Base-by-base conservation (phyloP, 306 rosid species). In the Quercus gilva region DNA sequence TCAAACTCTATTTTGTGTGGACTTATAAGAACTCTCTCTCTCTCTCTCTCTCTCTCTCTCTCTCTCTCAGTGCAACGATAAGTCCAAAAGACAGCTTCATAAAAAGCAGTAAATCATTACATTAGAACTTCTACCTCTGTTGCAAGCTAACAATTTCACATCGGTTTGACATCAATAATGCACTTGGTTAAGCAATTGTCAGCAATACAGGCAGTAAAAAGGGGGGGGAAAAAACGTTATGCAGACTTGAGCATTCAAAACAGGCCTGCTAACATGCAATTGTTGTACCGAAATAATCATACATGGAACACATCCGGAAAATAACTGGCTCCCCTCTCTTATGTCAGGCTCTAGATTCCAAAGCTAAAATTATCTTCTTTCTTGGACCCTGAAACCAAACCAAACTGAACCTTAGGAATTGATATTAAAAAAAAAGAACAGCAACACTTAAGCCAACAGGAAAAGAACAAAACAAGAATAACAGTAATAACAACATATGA, bases 321-420 rank as follows among this genome's bases (percentile, higher is more conserved):
- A 65, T 31, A 55, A 49, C 31, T 26, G 55, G 25, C 70, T 68
- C 81, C 78, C 51, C 20, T 74, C 69, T 76, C 78, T 79, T 23
- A 37, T 31, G 31, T 91, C 87, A 95, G 74, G 76, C 91, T 80
- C 91, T 95, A 53, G 97, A 87, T 86, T 95, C 97, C 89, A 95
- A 79, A 2, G 96, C 98, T 59, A 93, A 80, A 64, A 95, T 88
- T 85, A 95, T 95, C 96, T 95, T 95, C 94, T 95, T 95, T 84
- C 99, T 91, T 76, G 99, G 99, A 5, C 99, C 99, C 99, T 95
- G 92, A 76, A 88, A 84, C 29, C 80, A 72, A 81, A 55, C 35
- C 74, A 76, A 69, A 57, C 72, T 10, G 55, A 75, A 74, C 71
- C 76, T 45, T 19, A 23, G 55, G 59, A 29, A 45, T 41, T 41